phyloP scores from a whole-genome alignment of 768 basidiomycete genomes.

The Rhodotorula babjevae region DNA sequence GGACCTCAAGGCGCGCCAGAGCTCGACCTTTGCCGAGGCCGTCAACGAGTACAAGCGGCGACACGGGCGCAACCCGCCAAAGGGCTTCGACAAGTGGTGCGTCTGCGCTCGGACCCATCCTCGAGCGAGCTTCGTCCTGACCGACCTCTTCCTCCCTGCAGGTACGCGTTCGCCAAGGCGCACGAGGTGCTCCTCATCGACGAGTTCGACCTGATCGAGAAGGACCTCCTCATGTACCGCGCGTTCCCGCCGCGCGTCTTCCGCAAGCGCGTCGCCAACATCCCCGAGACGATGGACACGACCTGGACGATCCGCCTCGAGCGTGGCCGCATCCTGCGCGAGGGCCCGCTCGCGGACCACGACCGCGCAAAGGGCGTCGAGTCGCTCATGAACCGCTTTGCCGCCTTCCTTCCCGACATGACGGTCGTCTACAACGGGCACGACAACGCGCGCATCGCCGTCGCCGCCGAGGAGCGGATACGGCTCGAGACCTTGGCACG shows the following conservation, averaged over 20 bases:
- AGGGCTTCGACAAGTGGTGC: conserved; percentile 48
- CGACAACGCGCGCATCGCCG: conserved; percentile 38
- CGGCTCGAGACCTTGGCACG: conserved; percentile 36
- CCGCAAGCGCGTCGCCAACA: conserved; percentile 34
- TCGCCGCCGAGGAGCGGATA: conserved; percentile 39
- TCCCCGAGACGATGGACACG: conserved; percentile 23
- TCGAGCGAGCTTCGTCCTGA: too few species aligned
- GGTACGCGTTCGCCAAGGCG: conserved; percentile 37
- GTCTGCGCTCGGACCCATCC: background rate
- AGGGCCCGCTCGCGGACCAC: conserved; percentile 40
- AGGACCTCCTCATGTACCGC: conserved; percentile 43
- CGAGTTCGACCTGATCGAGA: conserved; percentile 46
- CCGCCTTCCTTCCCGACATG: conserved; percentile 40
- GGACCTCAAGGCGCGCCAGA: conserved; percentile 46
- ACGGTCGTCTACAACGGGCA: conserved; percentile 43
- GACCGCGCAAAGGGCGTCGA: conserved; percentile 41
- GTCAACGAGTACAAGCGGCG: conserved; percentile 47
- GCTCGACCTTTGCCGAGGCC: conserved; percentile 45
- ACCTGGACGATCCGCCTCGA: conserved; percentile 40
- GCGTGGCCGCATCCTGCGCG: conserved; percentile 27
- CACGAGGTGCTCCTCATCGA: conserved; percentile 41
- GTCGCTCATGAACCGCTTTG: conserved; percentile 36
- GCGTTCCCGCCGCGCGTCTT: conserved; percentile 41
- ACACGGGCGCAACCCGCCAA: conserved; percentile 48
- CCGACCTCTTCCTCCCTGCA: background rate